phyloP scores from a whole-genome alignment of 768 basidiomycete genomes.

The Chiua virens region DNA sequence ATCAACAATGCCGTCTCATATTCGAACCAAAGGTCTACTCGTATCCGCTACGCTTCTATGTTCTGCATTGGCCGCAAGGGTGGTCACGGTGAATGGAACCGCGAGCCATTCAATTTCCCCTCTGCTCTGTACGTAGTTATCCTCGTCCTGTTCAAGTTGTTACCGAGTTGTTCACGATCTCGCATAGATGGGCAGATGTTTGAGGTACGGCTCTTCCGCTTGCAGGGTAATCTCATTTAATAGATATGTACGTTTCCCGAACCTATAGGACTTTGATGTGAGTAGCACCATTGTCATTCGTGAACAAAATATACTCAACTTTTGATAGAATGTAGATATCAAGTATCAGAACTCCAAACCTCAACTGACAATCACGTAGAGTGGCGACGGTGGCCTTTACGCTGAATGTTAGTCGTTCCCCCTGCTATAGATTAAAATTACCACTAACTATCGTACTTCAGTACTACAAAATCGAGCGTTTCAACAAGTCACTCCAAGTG shows the following conservation, averaged over 20 bases:
- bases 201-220: slow-evolving; percentile 39
- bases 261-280: slow-evolving; percentile 56
- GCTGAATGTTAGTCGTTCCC: slow-evolving; percentile 45
- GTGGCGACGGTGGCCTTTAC: slow-evolving; percentile 65
- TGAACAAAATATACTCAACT: not conserved
- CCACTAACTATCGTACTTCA: slow-evolving; percentile 19
- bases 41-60: not conserved
- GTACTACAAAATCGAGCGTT: slow-evolving; percentile 69
- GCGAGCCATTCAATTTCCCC: slow-evolving; percentile 53
- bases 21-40: not conserved
- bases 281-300: slow-evolving; percentile 23
- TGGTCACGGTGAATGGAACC: slow-evolving; percentile 44
- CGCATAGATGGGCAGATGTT: slow-evolving; percentile 54
- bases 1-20: slow-evolving; percentile 3
- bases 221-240: not conserved
- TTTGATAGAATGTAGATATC: slow-evolving; percentile 34
- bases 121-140: slow-evolving; percentile 42
- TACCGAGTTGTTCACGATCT: not conserved
- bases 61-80: slow-evolving; percentile 15
- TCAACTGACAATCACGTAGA: slow-evolving; percentile 37
- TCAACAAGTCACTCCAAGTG: slow-evolving; percentile 58
- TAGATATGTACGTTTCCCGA: not conserved
- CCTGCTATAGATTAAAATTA: not conserved
- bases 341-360: not conserved
- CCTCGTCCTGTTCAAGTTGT: not conserved